Evolutionary conservation across 768 basidiomycete species (phyloP), one percentile per base, ranked within the genome.

Genomic region (Pluteus cervinus): DNA sequence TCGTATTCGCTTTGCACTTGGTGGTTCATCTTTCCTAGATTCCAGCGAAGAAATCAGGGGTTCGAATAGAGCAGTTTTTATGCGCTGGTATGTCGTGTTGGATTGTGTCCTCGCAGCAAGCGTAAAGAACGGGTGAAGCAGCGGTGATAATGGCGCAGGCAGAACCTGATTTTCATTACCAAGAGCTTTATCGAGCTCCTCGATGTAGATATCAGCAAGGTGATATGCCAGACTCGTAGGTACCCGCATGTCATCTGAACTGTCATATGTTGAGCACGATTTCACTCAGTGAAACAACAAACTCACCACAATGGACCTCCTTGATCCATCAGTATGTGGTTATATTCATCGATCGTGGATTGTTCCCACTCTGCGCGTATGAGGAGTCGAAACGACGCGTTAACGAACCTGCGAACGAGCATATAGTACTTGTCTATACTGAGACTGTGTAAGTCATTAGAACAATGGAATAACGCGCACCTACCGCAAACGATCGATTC

Each of bases 371-470:
- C 65, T 15, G 61, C 57, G 30, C 81, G 73, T 24, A 81, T 70
- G 17, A 98, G 70, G 14, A 96, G 71, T 23, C 83, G 68, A 59
- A 98, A 93, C 1, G 84, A 76, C 1, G 83, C 88, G 50, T 92
- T 86, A 37, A 87, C 70, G 52, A 90, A 97, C 46, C 84, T 74
- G 41, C 94, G 75, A 41, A 97, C 79, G 31, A 99, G 82, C 79
- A 97, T 81, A 56, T 94, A 93, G 58, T 88, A 98, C 58, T 99
- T 99, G 71, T 99, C 94, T 57, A 97, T 80, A 48, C 93, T 96
- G 51, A 8, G 34, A 24, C 4, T 15, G 25, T 41, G 34, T 40
- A 42, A 24, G 40, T 35, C 42, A 40, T 45, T 21, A 45, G 36
- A 28, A 29, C 7, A 4, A 28, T 33, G 23, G 18, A 38, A 23